A percentile compares a stretch with the other conserved stretches of the same genome.
Evolutionary conservation across 2,329 filamentous ascomycete genomes (phyloP).

Genomic region (Aspergillus sergii): DNA sequence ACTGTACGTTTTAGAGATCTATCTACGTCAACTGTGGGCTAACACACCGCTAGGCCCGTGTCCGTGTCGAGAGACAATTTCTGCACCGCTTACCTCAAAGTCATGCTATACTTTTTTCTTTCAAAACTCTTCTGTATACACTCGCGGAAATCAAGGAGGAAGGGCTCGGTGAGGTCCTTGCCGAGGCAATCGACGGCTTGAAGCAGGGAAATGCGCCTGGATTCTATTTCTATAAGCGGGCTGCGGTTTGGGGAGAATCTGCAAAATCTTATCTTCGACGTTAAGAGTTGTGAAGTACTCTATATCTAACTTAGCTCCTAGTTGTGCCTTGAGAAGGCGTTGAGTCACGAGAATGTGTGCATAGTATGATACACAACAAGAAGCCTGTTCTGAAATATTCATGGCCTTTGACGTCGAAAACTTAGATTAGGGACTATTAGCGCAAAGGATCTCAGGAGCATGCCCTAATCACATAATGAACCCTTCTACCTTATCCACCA

Average conservation of each 20-base stretch:
- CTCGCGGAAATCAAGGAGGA: slow-evolving; percentile 23
- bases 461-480: not conserved
- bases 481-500: not conserved
- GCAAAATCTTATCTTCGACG: not conserved
- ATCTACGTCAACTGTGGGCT: not conserved
- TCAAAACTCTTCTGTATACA: slow-evolving; percentile 27
- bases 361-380: not conserved
- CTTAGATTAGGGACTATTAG: not conserved
- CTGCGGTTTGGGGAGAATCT: not conserved
- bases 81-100: slow-evolving; percentile 23
- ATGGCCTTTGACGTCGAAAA: not conserved
- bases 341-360: not conserved
- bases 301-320: not conserved
- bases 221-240: not conserved
- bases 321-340: not conserved
- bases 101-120: slow-evolving; percentile 20
- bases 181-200: slow-evolving; percentile 24
- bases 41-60: slow-evolving; percentile 10
- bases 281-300: not conserved
- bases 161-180: slow-evolving; percentile 18
- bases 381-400: not conserved
- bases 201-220: slow-evolving; percentile 20
- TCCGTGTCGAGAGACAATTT: slow-evolving; percentile 6
- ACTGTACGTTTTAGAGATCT: not conserved
- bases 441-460: not conserved